Base-by-base conservation (phyloP, 352 stramenopile genomes). In the Phytopythium helicoides region DNA sequence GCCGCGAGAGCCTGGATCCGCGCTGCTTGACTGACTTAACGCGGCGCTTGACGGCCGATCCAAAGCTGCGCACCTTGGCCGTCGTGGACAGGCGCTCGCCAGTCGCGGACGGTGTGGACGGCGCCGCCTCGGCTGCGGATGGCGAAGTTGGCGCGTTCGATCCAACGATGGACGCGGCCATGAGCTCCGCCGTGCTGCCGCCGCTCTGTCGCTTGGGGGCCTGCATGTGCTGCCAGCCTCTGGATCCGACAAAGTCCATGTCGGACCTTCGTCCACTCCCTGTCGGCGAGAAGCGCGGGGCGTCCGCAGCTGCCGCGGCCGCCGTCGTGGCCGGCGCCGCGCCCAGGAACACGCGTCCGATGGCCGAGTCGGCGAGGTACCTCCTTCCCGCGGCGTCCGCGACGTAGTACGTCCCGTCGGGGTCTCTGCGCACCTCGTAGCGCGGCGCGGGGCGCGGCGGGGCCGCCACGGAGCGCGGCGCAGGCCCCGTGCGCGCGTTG, bases 291-390 rank as follows among this genome's bases (percentile, higher is more conserved):
- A 33, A 47, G 10, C 21, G 10, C 11, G 40, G 12, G 8, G 22
- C 4, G 8, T 22, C 22, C 0, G 21, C 8, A 7, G 38, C 35
- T 5, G 57, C 38, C 31, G 36, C 11, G 28, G 19, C 40, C 37
- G 25, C 8, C 19, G n/a, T 23, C 22, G 25, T 10, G 51, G 26
- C 28, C 14, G 55, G 49, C 3, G 49, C 51, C 15, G 59, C 31
- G 26, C 65, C 60, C 6, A 81, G 40, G 37, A 72, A 76, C n/a
- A 77, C 67, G 54, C 72, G 68, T 12, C 71, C 71, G 25, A 81
- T 81, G 6, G 71, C 60, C 49, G 71, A 73, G 56, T 78, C 71
- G 26, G 68, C 66, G 12, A 72, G 67, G 50, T 75, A 78, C 31
- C 54, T 60, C n/a, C 62, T 53, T 18, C 69, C 69, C 26, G 64